These are phyloP conservation scores for Penicillium tannophilum DNA, from an alignment of 495 filamentous ascomycete genomes.

Conservation along the genomic window DNA sequence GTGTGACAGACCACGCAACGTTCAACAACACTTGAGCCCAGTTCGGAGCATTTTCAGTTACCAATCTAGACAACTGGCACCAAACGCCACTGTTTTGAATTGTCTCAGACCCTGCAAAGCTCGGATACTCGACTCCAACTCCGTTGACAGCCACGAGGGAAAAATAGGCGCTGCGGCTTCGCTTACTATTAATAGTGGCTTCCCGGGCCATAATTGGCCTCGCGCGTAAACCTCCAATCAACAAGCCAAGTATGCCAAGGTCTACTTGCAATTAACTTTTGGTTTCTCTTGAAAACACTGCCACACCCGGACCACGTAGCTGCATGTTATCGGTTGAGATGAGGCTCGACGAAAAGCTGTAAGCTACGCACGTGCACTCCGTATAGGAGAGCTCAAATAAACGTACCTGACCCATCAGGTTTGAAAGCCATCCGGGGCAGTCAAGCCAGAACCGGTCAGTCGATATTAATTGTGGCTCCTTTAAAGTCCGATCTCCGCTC, in stretches of 20 bases:
- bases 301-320: no score
- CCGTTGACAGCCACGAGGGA: neutral
- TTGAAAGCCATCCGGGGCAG: neutral
- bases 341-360: no score
- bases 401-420: neutral
- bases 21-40: no score
- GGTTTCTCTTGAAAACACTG: no score
- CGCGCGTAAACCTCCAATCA: no score
- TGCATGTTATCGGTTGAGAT: no score
- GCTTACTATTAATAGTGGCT: neutral
- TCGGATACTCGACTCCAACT: neutral
- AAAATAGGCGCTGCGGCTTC: neutral
- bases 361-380: no score
- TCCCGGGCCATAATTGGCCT: no score
- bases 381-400: neutral
- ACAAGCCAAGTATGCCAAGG: no score
- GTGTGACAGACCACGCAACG: no score
- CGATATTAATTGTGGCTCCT: neutral
- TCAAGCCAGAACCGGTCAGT: neutral
- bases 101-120: constrained; percentile 15
- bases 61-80: neutral
- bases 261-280: no score
- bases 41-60: neutral
- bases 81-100: constrained; percentile 1
- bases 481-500: neutral